These are phyloP conservation scores for Ogataea dorogensis DNA, from an alignment of 805 yeast species.

Conservation along the genomic window DNA sequence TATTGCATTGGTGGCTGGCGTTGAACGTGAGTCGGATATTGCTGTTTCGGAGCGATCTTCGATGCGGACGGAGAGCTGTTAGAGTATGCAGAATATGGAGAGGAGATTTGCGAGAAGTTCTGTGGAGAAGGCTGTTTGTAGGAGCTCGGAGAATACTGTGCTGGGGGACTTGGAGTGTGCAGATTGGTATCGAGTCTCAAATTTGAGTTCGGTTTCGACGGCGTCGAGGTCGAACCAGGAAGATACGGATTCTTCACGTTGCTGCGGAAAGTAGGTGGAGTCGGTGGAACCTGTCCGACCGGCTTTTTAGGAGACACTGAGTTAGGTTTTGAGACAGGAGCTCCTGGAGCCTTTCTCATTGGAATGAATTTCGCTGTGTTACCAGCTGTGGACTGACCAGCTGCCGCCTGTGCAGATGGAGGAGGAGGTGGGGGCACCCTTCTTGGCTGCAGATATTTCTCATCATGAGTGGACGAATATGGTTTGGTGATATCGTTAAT, in stretches of 20 bases:
- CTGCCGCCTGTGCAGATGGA: slow-evolving; percentile 29
- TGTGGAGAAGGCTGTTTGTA: slow-evolving; percentile 11
- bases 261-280: slow-evolving; percentile 21
- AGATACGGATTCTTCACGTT: slow-evolving; percentile 8
- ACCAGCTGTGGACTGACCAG: slow-evolving; percentile 2
- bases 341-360: slow-evolving; percentile 41
- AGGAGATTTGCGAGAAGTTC: slow-evolving; percentile 4
- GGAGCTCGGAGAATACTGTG: slow-evolving; percentile 7
- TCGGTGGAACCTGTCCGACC: slow-evolving; percentile 27
- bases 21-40: slow-evolving; percentile 23
- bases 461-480: slow-evolving; percentile 22
- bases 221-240: slow-evolving; percentile 3
- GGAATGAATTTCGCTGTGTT: slow-evolving; percentile 34
- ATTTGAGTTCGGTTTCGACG: slow-evolving; percentile 19
- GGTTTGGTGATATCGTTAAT: slow-evolving; percentile 35
- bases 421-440: slow-evolving; percentile 38
- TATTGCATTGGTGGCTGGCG: slow-evolving; percentile 18
- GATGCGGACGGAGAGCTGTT: slow-evolving; percentile 31
- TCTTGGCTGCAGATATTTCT: slow-evolving; percentile 33
- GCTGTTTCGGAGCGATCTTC: slow-evolving; percentile 13
- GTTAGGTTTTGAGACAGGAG: slow-evolving; percentile 28
- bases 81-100: slow-evolving; percentile 25
- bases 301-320: slow-evolving; percentile 20
- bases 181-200: slow-evolving; percentile 19
- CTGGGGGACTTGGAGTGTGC: slow-evolving; percentile 9